phyloP scores from a whole-genome alignment of 2,329 filamentous ascomycete genomes.

The Botrytis sinoallii region DNA sequence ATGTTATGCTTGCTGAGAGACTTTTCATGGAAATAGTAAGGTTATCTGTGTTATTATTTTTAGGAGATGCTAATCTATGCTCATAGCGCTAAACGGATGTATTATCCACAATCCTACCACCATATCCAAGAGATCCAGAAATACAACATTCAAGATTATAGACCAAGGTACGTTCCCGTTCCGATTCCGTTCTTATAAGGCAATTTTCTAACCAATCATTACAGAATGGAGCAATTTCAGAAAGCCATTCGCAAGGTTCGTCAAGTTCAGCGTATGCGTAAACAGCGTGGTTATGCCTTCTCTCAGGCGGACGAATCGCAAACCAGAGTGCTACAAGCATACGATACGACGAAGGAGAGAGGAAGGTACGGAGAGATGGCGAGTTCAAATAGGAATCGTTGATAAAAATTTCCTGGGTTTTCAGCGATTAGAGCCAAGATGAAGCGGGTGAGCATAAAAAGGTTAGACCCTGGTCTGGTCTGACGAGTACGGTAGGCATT shows the following conservation, averaged over 20 bases:
- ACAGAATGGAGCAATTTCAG: slow-evolving; percentile 98
- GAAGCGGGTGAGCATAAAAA: not conserved
- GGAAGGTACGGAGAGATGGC: slow-evolving; percentile 93
- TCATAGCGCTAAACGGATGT: slow-evolving; percentile 79
- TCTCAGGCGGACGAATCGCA: slow-evolving; percentile 96
- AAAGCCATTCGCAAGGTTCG: slow-evolving; percentile 98
- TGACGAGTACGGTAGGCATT: not conserved
- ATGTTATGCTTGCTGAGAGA: slow-evolving; percentile 81
- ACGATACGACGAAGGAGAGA: slow-evolving; percentile 91
- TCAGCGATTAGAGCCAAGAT: not conserved
- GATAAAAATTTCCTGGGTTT: not conserved
- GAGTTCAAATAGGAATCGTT: slow-evolving; percentile 29
- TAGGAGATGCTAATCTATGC: slow-evolving; percentile 25
- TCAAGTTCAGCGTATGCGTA: slow-evolving; percentile 98
- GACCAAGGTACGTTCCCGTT: slow-evolving; percentile 67
- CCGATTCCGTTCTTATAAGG: slow-evolving; percentile 23
- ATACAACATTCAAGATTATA: slow-evolving; percentile 99
- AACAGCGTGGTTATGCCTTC: slow-evolving; percentile 97
- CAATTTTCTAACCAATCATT: not conserved
- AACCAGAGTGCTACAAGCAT: slow-evolving; percentile 91
- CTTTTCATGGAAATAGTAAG: slow-evolving; percentile 88
- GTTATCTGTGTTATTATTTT: slow-evolving; percentile 12
- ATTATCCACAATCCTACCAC: slow-evolving; percentile 91
- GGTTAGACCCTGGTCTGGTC: slow-evolving; percentile 10
- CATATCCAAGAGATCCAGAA: slow-evolving; percentile 99